Conservation (phyloP, 2,329 filamentous ascomycete species). For the Penicillium polonicum region DNA sequence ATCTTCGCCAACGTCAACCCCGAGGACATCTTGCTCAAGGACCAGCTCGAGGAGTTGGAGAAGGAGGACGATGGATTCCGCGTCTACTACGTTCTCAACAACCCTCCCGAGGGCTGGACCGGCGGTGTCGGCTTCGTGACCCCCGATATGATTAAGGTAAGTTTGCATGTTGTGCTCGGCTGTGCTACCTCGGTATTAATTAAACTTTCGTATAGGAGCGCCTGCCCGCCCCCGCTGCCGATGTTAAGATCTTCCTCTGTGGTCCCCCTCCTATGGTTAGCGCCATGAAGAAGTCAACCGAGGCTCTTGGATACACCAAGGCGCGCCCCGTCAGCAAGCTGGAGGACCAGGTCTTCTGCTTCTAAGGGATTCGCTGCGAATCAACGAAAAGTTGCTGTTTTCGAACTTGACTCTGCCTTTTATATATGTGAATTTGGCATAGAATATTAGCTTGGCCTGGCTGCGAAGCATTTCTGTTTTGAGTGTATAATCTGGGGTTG, state of each 20-base stretch:
- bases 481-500: neutral
- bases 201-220: constrained; percentile 34
- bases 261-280: constrained; percentile 96
- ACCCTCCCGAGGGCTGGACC: constrained; percentile 85
- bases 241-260: constrained; percentile 92
- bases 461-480: neutral
- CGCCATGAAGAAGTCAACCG: constrained; percentile 94
- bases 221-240: constrained; percentile 75
- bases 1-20: constrained; percentile 96
- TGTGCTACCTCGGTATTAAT: constrained; percentile 1
- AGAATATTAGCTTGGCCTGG: neutral
- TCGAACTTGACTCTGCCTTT: neutral
- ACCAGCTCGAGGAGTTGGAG: constrained; percentile 80
- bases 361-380: constrained; percentile 53
- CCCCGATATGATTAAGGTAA: constrained; percentile 86
- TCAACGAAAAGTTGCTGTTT: neutral
- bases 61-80: constrained; percentile 77
- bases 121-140: constrained; percentile 95
- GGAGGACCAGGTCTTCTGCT: constrained; percentile 96
- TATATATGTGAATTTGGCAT: neutral
- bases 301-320: constrained; percentile 86
- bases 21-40: constrained; percentile 89
- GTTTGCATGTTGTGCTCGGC: constrained; percentile 23
- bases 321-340: constrained; percentile 94
- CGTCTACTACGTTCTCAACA: constrained; percentile 94